Conservation (phyloP, 371 early-diverging fungal species). For the Mortierella sp. region DNA sequence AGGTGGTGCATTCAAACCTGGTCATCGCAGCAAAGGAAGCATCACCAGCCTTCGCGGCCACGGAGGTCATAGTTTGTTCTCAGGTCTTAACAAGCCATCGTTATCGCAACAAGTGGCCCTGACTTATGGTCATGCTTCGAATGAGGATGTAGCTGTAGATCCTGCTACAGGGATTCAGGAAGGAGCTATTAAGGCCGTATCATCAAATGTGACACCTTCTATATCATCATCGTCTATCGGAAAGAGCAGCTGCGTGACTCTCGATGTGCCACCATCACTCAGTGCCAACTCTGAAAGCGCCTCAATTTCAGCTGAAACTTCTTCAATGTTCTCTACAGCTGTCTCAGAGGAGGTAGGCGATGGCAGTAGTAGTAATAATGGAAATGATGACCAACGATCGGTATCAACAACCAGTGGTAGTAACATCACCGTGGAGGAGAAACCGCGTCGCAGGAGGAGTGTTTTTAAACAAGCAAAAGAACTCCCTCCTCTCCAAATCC, state of each 20-base stretch:
- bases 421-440: not conserved
- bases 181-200: not conserved
- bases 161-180: not conserved
- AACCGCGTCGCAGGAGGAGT: not conserved
- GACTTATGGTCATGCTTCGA: not conserved
- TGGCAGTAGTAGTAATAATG: not conserved
- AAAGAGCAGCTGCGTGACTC: not conserved
- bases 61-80: slow-evolving; percentile 32
- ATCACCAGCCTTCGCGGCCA: slow-evolving; percentile 26
- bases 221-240: not conserved
- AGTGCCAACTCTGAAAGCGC: not conserved
- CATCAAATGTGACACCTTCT: not conserved
- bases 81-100: slow-evolving; percentile 13
- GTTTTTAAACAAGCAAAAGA: not conserved
- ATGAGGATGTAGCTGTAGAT: not conserved
- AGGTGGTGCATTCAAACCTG: slow-evolving; percentile 22
- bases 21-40: slow-evolving; percentile 23
- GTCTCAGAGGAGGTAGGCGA: not conserved
- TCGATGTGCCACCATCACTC: not conserved
- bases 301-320: not conserved
- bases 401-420: not conserved
- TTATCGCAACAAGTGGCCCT: not conserved
- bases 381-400: not conserved
- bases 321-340: not conserved
- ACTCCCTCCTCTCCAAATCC: slow-evolving; percentile 2